Evolutionary conservation across 495 filamentous ascomycete genomes (phyloP).

Genomic region (Friedmanniomyces simplex): DNA sequence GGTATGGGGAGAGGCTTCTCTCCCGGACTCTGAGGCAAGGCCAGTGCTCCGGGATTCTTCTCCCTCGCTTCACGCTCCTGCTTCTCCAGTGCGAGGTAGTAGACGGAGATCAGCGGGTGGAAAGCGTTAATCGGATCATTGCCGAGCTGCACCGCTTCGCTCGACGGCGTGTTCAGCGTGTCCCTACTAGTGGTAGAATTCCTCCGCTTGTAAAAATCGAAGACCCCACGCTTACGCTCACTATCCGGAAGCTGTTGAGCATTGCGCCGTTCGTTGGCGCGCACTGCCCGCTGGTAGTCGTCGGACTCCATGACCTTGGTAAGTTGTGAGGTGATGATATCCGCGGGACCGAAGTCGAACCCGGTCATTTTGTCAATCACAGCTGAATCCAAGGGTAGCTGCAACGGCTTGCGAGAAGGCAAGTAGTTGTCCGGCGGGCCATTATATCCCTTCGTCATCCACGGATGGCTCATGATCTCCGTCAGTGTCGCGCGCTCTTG

Average conservation of each 20-base stretch:
- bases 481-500: constrained; percentile 71
- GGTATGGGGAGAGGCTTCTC: constrained; percentile 57
- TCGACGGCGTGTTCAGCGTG: constrained; percentile 74
- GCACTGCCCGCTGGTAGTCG: constrained; percentile 77
- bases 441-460: constrained; percentile 91
- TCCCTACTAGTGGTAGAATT: constrained; percentile 82
- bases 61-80: constrained; percentile 67
- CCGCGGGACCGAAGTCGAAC: constrained; percentile 88
- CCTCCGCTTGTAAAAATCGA: constrained; percentile 94
- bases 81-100: constrained; percentile 93
- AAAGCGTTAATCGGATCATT: constrained; percentile 89
- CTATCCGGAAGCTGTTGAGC: constrained; percentile 44
- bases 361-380: constrained; percentile 91
- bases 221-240: constrained; percentile 78
- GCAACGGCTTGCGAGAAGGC: constrained; percentile 70
- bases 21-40: constrained; percentile 43
- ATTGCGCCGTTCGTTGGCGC: constrained; percentile 53
- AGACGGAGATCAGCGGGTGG: constrained; percentile 85
- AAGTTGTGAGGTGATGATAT: constrained; percentile 70
- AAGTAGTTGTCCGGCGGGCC: constrained; percentile 82
- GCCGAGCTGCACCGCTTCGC: constrained; percentile 71
- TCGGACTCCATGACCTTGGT: constrained; percentile 78
- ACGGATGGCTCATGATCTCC: constrained; percentile 94
- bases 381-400: constrained; percentile 70
- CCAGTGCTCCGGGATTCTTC: constrained; percentile 49